phyloP scores from a whole-genome alignment of 495 filamentous ascomycete species.

The Penicillium paradoxum region DNA sequence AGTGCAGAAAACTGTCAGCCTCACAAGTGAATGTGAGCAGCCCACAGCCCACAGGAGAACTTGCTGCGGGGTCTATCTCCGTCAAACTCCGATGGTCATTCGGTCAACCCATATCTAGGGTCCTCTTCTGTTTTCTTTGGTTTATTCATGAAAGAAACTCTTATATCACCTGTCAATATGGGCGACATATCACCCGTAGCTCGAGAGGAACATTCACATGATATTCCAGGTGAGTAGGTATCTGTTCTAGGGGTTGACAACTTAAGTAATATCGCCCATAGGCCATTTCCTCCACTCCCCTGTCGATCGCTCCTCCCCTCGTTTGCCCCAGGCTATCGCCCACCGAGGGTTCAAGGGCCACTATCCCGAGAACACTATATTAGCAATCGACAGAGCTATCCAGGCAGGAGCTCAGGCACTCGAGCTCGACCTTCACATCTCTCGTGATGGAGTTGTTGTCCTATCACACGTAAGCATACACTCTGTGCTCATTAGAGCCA shows the following conservation, averaged over 20 bases:
- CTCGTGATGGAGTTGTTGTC: slow-evolving; percentile 78
- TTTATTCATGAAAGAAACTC: neutral
- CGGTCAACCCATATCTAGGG: no score
- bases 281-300: slow-evolving; percentile 17
- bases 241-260: neutral
- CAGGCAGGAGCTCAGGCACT: slow-evolving; percentile 71
- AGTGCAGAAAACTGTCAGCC: neutral
- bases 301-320: neutral
- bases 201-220: neutral
- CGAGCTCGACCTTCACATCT: slow-evolving; percentile 83
- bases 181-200: neutral
- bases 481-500: neutral
- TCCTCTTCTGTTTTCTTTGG: neutral
- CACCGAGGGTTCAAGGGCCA: slow-evolving; percentile 79
- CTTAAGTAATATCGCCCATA: neutral
- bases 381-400: slow-evolving; percentile 68
- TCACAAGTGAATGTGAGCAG: neutral
- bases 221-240: slow-evolving; percentile 6
- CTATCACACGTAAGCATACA: slow-evolving; percentile 64
- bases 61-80: slow-evolving; percentile 9
- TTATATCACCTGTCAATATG: slow-evolving; percentile 2
- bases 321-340: slow-evolving; percentile 67
- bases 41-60: neutral
- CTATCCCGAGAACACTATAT: slow-evolving; percentile 83
- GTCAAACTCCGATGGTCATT: slow-evolving; percentile 12